phyloP scores from a whole-genome alignment of 1,284 basidiomycete genomes.

The Sparassis latifolia region DNA sequence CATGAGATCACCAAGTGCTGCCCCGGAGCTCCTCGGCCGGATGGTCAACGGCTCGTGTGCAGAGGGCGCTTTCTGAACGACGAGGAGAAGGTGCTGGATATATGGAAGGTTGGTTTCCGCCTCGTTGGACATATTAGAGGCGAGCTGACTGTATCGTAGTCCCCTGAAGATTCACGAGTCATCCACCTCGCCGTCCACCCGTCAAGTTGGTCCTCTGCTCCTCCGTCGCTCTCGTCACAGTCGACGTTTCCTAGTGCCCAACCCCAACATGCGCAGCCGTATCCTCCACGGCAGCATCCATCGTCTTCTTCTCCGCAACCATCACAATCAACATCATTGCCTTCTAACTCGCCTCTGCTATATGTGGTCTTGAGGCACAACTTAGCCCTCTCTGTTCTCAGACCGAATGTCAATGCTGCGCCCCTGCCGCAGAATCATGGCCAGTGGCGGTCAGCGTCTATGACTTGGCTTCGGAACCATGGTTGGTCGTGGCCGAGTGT shows the following conservation, averaged over 20 bases:
- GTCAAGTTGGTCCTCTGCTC: conserved; percentile 58
- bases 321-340: conserved; percentile 1
- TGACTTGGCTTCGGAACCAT: conserved; percentile 26
- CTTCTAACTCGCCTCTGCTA: conserved; percentile 9
- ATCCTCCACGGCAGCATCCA: neutral
- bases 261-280: no score
- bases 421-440: conserved; percentile 15
- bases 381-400: conserved; percentile 25
- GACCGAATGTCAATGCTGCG: conserved; percentile 6
- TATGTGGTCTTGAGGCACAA: conserved; percentile 27
- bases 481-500: conserved; percentile 61
- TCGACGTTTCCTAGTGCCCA: neutral
- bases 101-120: conserved; percentile 58
- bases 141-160: conserved; percentile 29
- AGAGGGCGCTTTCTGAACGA: conserved; percentile 62
- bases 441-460: conserved; percentile 16
- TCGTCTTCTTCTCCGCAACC: conserved; percentile 4
- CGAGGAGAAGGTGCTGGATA: conserved; percentile 53
- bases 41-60: conserved; percentile 71
- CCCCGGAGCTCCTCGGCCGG: conserved; percentile 55
- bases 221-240: conserved; percentile 25
- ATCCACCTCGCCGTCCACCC: conserved; percentile 73
- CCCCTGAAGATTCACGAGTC: conserved; percentile 47
- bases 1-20: conserved; percentile 54
- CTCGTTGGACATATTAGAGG: neutral